A percentile compares a stretch with the other conserved stretches of the same genome.
Evolutionary conservation across 2,329 filamentous ascomycete species (phyloP).

Genomic region (Ophiosphaerella herpotricha): DNA sequence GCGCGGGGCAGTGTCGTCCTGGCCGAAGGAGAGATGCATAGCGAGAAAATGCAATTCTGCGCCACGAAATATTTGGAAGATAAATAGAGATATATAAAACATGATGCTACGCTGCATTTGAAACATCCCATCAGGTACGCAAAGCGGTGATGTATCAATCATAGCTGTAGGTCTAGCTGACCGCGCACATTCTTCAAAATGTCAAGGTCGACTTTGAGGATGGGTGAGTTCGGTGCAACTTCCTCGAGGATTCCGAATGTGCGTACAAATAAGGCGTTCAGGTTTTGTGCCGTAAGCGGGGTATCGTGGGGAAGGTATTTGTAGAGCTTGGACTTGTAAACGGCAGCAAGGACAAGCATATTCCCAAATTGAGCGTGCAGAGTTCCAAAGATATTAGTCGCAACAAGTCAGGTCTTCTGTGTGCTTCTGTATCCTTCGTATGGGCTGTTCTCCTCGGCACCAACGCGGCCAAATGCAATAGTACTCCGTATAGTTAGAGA

Average conservation of each 20-base stretch:
- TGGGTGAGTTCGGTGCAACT: constrained; percentile 73
- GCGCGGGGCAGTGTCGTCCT: too few species aligned
- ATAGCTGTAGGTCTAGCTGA: constrained; percentile 18
- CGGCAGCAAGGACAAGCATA: constrained; percentile 82
- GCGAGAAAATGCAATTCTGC: constrained; percentile 6
- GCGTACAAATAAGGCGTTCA: constrained; percentile 33
- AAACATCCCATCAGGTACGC: too few species aligned
- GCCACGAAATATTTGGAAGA: constrained; percentile 14
- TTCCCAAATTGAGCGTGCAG: constrained; percentile 95
- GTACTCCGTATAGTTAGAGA: constrained; percentile 74
- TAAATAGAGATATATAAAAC: constrained; percentile 7
- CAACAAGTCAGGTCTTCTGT: constrained; percentile 69
- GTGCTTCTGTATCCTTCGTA: constrained; percentile 57
- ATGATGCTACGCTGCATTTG: not conserved
- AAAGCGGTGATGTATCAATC: not conserved
- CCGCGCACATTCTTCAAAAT: constrained; percentile 63
- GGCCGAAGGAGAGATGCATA: constrained; percentile 5
- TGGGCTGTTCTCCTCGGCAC: constrained; percentile 24
- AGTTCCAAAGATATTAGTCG: constrained; percentile 96
- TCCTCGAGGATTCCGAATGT: constrained; percentile 78
- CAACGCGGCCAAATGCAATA: constrained; percentile 73
- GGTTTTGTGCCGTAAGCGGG: constrained; percentile 30
- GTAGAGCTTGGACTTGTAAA: constrained; percentile 64
- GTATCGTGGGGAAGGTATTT: constrained; percentile 36
- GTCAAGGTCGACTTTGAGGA: constrained; percentile 72